Conservation (phyloP, 345 rosid species). For the Gossypium longicalyx region DNA sequence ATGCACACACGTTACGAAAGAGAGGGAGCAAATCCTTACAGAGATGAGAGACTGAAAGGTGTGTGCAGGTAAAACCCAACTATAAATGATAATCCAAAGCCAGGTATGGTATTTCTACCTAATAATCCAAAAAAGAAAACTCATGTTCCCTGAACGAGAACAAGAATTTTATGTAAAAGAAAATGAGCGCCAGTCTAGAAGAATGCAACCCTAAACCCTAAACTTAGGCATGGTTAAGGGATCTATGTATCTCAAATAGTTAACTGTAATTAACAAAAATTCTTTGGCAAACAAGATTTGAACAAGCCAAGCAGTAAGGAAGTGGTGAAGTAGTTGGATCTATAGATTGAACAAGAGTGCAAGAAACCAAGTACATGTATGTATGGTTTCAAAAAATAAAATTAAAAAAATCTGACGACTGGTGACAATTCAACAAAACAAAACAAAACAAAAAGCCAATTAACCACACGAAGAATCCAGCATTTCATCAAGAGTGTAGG, state of each 20-base stretch:
- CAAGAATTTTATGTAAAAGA: background rate
- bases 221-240: background rate
- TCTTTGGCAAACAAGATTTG: background rate
- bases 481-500: constrained; percentile 8
- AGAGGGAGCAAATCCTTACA: background rate
- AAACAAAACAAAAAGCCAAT: background rate
- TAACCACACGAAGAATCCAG: constrained; percentile 8
- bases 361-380: background rate
- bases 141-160: background rate
- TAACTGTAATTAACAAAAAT: background rate
- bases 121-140: background rate
- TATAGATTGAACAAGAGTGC: background rate
- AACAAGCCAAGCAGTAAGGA: background rate
- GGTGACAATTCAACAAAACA: constrained; percentile 5
- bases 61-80: too few relatives aligned
- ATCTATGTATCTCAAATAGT: background rate
- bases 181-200: background rate
- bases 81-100: background rate
- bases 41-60: background rate
- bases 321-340: constrained; percentile 7
- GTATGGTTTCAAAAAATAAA: background rate
- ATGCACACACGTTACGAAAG: background rate
- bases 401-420: background rate
- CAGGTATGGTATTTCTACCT: background rate
- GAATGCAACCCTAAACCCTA: background rate